Evolutionary conservation across 768 basidiomycete species (phyloP), one percentile per base, ranked within the genome.

Genomic region (Leccinum arenicola): DNA sequence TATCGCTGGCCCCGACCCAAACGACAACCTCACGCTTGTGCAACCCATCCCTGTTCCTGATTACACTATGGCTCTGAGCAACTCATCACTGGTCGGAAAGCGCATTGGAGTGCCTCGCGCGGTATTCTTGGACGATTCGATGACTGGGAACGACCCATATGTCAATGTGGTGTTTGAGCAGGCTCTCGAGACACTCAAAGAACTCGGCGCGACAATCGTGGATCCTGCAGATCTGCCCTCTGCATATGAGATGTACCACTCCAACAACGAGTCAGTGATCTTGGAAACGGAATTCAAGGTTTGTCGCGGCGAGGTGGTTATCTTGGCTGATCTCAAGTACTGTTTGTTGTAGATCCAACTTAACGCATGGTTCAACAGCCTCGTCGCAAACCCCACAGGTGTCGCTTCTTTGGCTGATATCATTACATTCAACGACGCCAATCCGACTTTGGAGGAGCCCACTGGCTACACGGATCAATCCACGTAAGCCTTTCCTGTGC

Each of bases 181-280:
- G 12, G 74, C 78, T 2, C 57, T 82, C 19, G 71, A 73, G 57
- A 73, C 70, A 2, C 68, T 81, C 33, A 65, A 70, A 23, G 54
- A 58, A 1, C 73, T 80, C 10, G 81, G 80, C 11, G 80, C 80
- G 19, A 76, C 79, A 1, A 73, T 88, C 15, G 76, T 88, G 4
- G 86, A 89, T 64, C 83, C 86, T 1, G 84, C 85, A 3, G 82
- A 87, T 65, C 68, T 88, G 21, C 84, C 85, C 0, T 81, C 81
- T 27, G 82, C 80, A 2, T 75, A 78, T 1, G 84, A 83, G 55
- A 77, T 84, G 8, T 63, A 76, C 19, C 59, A 63, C 3, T 80
- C 81, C 0, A 77, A 78, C 14, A 83, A 84, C 56, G 85, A 88
- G 67, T 80, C 75, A 0, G 68, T 82, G 17, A 85, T 87, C 1